Evolutionary conservation across 495 filamentous ascomycete genomes (phyloP).

Genomic region (Durotheca rogersii): DNA sequence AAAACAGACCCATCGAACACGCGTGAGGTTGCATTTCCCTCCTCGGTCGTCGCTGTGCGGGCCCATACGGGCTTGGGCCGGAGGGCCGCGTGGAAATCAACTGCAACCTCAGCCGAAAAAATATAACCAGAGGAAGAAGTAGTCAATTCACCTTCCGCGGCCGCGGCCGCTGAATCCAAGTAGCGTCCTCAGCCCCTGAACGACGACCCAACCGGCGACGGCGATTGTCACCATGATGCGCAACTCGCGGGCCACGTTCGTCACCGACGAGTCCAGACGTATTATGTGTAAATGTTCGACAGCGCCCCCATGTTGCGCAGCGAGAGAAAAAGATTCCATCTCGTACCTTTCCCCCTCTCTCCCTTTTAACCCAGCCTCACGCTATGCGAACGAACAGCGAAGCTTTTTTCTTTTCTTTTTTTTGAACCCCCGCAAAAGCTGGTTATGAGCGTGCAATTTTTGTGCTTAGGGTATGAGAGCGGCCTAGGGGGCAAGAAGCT

Average conservation of each 20-base stretch:
- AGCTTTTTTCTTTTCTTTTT: not conserved
- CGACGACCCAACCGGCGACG: conserved; percentile 65
- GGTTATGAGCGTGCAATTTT: too few species aligned
- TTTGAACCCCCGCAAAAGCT: not conserved
- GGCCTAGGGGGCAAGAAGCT: too few species aligned
- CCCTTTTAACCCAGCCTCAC: not conserved
- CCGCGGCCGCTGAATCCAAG: not conserved
- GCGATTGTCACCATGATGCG: conserved; percentile 68
- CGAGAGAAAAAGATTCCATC: conserved; percentile 37
- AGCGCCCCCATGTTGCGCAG: conserved; percentile 31
- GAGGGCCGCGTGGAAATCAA: too few species aligned
- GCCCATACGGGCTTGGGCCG: too few species aligned
- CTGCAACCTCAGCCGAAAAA: too few species aligned
- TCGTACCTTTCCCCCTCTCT: not conserved
- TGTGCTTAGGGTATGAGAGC: too few species aligned
- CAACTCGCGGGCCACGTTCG: conserved; percentile 63
- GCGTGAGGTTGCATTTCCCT: too few species aligned
- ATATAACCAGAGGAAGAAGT: too few species aligned
- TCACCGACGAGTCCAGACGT: conserved; percentile 26
- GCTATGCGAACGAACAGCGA: too few species aligned
- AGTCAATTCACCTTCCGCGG: conserved; percentile 10
- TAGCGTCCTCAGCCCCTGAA: conserved; percentile 23
- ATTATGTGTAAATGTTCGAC: conserved; percentile 35
- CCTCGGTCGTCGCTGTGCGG: too few species aligned
- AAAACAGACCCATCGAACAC: too few species aligned